Percentiles rank a stretch among this genome's conserved stretches.
phyloP scores from a whole-genome alignment of 2,329 filamentous ascomycete genomes.

The Onygenales sp. region DNA sequence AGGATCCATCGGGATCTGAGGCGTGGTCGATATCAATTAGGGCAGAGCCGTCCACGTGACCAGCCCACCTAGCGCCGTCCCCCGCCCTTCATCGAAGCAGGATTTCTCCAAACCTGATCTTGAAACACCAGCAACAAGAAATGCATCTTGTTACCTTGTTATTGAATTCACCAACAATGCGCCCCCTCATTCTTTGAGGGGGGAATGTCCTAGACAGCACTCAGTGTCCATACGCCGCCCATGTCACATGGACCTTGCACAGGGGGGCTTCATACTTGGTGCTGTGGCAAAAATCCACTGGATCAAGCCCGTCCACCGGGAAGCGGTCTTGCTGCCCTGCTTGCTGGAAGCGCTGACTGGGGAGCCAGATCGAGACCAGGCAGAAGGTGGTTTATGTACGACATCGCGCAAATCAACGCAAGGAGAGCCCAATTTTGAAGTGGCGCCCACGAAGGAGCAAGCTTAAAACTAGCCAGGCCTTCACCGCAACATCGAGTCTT shows the following conservation, averaged over 20 bases:
- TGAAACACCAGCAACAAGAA: not conserved
- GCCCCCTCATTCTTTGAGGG: no score
- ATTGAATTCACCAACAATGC: not conserved
- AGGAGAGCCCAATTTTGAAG: not conserved
- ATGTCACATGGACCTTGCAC: not conserved
- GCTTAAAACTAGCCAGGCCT: not conserved
- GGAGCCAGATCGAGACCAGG: not conserved
- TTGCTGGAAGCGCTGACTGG: not conserved
- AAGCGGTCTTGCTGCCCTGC: not conserved
- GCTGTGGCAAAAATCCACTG: not conserved
- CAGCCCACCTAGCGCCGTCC: not conserved
- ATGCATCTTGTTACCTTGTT: not conserved
- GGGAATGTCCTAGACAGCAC: not conserved
- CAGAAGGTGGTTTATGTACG: conserved; percentile 1
- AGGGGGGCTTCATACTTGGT: not conserved
- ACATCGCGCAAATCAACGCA: not conserved
- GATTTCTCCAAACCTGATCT: no score
- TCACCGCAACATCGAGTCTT: not conserved
- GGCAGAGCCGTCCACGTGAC: not conserved
- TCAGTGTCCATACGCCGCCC: not conserved
- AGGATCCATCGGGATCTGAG: no score
- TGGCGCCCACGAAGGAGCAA: not conserved
- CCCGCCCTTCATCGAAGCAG: no score
- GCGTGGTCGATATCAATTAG: no score
- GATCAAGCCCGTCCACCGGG: no score